A percentile compares a stretch with the other conserved stretches of the same genome.
Evolutionary conservation across 1,284 basidiomycete genomes (phyloP).

Genomic region (Heliocybe sulcata): DNA sequence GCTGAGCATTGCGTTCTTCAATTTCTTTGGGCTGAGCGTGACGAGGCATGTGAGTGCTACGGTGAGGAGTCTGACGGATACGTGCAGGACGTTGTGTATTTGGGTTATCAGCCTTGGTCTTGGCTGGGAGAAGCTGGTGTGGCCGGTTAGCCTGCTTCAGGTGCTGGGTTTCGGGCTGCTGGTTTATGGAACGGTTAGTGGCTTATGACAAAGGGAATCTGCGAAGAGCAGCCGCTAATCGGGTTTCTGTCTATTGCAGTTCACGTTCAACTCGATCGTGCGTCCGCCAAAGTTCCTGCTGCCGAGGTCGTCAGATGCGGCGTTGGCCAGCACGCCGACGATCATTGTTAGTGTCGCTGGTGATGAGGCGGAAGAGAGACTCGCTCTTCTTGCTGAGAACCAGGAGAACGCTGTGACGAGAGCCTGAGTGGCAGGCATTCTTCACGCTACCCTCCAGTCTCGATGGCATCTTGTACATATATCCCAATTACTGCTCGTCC

Average conservation of each 20-base stretch:
- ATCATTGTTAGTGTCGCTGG: neutral
- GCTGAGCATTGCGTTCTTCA: slow-evolving; percentile 87
- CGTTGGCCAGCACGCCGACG: neutral
- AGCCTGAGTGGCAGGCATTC: neutral
- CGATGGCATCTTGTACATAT: neutral
- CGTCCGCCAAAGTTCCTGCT: neutral
- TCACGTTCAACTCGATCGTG: neutral
- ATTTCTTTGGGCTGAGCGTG: slow-evolving; percentile 91
- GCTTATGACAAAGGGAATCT: neutral
- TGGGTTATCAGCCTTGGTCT: slow-evolving; percentile 83
- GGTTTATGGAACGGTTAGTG: slow-evolving; percentile 49
- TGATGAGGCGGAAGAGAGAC: neutral
- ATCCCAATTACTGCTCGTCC: neutral
- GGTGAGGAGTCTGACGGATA: slow-evolving; percentile 87
- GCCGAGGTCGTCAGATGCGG: neutral
- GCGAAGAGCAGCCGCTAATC: neutral
- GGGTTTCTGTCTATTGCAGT: neutral
- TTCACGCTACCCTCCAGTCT: neutral
- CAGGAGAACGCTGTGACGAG: neutral
- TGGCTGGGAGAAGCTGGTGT: slow-evolving; percentile 89
- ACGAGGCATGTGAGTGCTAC: slow-evolving; percentile 88
- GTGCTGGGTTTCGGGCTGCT: slow-evolving; percentile 85
- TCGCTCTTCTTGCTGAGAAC: neutral
- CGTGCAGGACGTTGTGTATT: slow-evolving; percentile 91
- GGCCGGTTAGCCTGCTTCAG: slow-evolving; percentile 82